Percentiles rank a stretch among this genome's conserved stretches.
Conservation (phyloP, 1,284 basidiomycete species). For the Grifola frondosa region DNA sequence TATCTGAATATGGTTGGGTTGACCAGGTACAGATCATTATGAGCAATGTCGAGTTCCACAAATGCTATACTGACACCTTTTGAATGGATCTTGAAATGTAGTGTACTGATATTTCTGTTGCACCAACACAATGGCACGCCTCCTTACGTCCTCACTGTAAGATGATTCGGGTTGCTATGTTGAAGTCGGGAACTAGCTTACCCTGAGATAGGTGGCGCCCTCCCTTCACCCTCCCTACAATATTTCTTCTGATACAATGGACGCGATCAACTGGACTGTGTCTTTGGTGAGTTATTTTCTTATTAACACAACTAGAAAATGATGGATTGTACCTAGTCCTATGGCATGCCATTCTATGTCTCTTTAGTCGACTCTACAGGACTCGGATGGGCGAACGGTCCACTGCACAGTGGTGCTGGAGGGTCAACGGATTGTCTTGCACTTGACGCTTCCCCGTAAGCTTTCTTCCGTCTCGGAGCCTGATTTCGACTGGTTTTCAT, state of each 20-base stretch:
- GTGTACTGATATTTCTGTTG: constrained; percentile 56
- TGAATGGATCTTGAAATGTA: constrained; percentile 24
- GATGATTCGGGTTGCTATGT: too few relatives aligned
- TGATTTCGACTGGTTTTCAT: not conserved
- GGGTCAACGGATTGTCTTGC: constrained; percentile 41
- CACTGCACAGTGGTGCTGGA: constrained; percentile 47
- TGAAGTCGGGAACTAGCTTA: not conserved
- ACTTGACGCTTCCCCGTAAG: constrained; percentile 11
- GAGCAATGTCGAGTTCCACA: not conserved
- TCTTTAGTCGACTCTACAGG: constrained; percentile 52
- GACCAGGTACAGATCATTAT: constrained; percentile 41
- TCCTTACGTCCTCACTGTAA: constrained; percentile 56
- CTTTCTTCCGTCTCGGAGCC: not conserved
- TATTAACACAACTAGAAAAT: not conserved
- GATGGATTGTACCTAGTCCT: constrained; percentile 35
- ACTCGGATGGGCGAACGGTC: constrained; percentile 53
- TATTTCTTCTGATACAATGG: constrained; percentile 43
- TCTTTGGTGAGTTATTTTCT: constrained; percentile 35
- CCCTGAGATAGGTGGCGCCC: constrained; percentile 47
- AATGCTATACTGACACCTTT: too few relatives aligned
- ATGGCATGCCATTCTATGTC: constrained; percentile 56
- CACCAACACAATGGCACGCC: constrained; percentile 56
- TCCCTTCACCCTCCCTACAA: constrained; percentile 59
- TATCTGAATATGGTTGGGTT: constrained; percentile 60
- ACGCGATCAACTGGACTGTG: constrained; percentile 56